These are phyloP conservation scores for Cladosporium sphaerospermum DNA, from an alignment of 2,329 filamentous ascomycete species.

Conservation along the genomic window DNA sequence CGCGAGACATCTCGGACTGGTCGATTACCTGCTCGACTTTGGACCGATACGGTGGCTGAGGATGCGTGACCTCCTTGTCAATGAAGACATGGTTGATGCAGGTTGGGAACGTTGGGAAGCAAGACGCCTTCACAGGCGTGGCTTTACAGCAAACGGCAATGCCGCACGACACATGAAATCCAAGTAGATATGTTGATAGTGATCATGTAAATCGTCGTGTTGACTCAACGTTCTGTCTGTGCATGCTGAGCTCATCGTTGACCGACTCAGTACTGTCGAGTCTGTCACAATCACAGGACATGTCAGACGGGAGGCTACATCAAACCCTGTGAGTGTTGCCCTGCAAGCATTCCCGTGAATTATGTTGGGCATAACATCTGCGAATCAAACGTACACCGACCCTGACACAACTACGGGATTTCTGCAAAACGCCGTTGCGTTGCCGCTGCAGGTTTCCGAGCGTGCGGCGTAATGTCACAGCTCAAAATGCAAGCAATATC, in stretches of 20 bases:
- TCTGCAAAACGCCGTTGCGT: not conserved
- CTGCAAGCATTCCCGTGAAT: not conserved
- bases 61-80: conserved; percentile 74
- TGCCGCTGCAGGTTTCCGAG: not conserved
- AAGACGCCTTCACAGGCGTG: conserved; percentile 1
- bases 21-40: conserved; percentile 66
- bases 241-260: not conserved
- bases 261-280: not conserved
- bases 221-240: not conserved
- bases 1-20: conserved; percentile 59
- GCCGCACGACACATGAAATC: not conserved
- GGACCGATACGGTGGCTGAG: conserved; percentile 60
- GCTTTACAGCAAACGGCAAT: not conserved
- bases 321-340: not conserved
- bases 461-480: not conserved
- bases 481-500: not conserved
- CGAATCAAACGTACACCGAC: not conserved
- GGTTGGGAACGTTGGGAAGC: conserved; percentile 89
- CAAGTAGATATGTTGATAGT: not conserved
- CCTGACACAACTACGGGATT: not conserved
- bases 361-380: no score
- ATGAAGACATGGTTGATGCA: conserved; percentile 82
- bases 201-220: no score
- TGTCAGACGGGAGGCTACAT: not conserved
- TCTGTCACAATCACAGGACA: not conserved